These are phyloP conservation scores for Amanita rubescens DNA, from an alignment of 768 basidiomycete species.

Conservation along the genomic window DNA sequence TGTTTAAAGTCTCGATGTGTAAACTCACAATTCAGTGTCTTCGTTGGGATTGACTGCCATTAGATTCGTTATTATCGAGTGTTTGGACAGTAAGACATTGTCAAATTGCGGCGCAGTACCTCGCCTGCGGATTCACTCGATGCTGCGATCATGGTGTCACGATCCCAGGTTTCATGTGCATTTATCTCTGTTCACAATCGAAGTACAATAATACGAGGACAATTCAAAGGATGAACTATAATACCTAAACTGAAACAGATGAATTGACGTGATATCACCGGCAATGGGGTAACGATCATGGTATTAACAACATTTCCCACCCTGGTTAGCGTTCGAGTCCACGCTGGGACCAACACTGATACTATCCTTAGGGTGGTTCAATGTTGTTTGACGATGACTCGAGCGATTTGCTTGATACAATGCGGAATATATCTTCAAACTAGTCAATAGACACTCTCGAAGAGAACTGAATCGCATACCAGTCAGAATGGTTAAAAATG, in stretches of 20 bases:
- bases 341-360: slow-evolving; percentile 79
- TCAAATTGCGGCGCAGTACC: not conserved
- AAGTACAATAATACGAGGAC: slow-evolving; percentile 3
- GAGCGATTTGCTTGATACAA: slow-evolving; percentile 92
- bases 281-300: not conserved
- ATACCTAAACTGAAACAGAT: not conserved
- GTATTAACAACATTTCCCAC: slow-evolving; percentile 56
- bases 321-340: slow-evolving; percentile 49
- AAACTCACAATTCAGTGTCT: slow-evolving; percentile 91
- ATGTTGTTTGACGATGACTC: slow-evolving; percentile 76
- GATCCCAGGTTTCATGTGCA: not conserved
- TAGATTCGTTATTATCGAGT: not conserved
- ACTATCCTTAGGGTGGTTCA: slow-evolving; percentile 75
- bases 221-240: slow-evolving; percentile 3
- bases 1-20: not conserved
- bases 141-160: not conserved
- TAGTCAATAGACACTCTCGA: not conserved
- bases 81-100: not conserved
- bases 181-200: not conserved
- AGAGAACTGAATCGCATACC: slow-evolving; percentile 39
- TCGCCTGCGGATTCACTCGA: not conserved
- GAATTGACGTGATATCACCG: not conserved
- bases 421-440: slow-evolving; percentile 85
- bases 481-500: slow-evolving; percentile 94
- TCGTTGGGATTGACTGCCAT: slow-evolving; percentile 80